Evolutionary conservation across 2,329 filamentous ascomycete species (phyloP).

Genomic region (Ophiostoma pallidulum): DNA sequence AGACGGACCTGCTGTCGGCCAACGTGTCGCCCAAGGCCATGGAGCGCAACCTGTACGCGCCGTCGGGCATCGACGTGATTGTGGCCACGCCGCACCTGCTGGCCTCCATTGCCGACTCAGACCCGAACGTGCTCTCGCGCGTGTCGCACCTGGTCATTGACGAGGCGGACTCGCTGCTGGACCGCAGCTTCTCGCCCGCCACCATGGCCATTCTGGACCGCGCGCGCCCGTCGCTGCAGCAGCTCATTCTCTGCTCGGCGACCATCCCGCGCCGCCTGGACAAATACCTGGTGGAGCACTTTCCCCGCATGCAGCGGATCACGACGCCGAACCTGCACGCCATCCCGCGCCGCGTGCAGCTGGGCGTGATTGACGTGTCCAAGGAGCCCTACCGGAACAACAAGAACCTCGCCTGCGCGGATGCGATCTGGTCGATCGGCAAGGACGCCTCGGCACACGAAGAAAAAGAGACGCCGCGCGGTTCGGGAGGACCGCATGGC

Average conservation of each 20-base stretch:
- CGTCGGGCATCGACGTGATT: conserved; percentile 72
- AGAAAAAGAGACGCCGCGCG: too few relatives aligned
- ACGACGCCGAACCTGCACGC: conserved; percentile 94
- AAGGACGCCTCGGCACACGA: conserved; percentile 58
- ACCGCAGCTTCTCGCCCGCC: conserved; percentile 79
- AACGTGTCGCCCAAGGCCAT: conserved; percentile 69
- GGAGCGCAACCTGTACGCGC: conserved; percentile 72
- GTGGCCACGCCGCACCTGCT: conserved; percentile 85
- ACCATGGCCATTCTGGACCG: conserved; percentile 78
- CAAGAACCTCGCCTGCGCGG: conserved; percentile 85
- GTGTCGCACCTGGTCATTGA: conserved; percentile 85
- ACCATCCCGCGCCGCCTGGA: conserved; percentile 90
- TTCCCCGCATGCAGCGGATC: conserved; percentile 74
- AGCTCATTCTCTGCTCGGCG: conserved; percentile 87
- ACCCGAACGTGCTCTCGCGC: conserved; percentile 86
- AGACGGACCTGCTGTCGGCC: conserved; percentile 72
- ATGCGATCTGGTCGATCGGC: conserved; percentile 88
- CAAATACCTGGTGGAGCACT: conserved; percentile 68
- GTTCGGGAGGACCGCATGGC: too few relatives aligned
- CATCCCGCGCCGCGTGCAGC: conserved; percentile 86
- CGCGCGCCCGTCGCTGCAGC: conserved; percentile 68
- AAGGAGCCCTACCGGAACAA: conserved; percentile 91
- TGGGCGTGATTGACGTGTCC: conserved; percentile 85
- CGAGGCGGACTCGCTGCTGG: conserved; percentile 91
- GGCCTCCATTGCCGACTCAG: conserved; percentile 74